phyloP scores from a whole-genome alignment of 2,329 filamentous ascomycete species.

The Fusarium sp. region DNA sequence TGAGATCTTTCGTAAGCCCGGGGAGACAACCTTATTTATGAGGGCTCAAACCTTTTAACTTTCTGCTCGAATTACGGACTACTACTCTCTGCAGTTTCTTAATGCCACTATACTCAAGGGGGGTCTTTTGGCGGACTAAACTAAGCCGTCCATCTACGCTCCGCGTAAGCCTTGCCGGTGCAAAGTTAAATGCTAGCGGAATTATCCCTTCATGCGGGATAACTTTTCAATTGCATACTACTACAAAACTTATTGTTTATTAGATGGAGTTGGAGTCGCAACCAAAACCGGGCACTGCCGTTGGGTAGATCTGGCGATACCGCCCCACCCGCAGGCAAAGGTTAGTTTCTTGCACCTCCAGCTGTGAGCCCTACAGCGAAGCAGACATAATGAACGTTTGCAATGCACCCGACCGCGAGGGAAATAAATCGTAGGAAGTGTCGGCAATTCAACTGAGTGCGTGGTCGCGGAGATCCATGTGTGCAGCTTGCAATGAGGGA shows the following conservation, averaged over 20 bases:
- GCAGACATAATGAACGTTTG: too few relatives aligned
- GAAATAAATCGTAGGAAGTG: too few relatives aligned
- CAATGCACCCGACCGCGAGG: too few relatives aligned
- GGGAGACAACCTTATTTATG: slow-evolving; percentile 14
- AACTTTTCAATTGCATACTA: slow-evolving; percentile 17
- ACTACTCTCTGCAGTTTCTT: slow-evolving; percentile 18
- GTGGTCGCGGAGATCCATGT: too few relatives aligned
- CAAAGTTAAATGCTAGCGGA: slow-evolving; percentile 13
- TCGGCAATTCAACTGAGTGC: too few relatives aligned
- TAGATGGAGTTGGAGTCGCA: slow-evolving; percentile 16
- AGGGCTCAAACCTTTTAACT: slow-evolving; percentile 15
- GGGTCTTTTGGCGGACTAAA: slow-evolving; percentile 15
- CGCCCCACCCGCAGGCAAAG: too few relatives aligned
- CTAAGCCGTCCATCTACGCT: slow-evolving; percentile 13
- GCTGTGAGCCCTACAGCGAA: too few relatives aligned
- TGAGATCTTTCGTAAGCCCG: slow-evolving; percentile 15
- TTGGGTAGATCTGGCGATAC: too few relatives aligned
- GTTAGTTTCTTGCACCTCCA: too few relatives aligned
- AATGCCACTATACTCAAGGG: slow-evolving; percentile 16
- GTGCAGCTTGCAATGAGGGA: too few relatives aligned
- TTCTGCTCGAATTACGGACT: slow-evolving; percentile 13
- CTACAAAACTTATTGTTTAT: slow-evolving; percentile 15
- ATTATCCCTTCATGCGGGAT: background rate
- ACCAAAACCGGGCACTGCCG: too few relatives aligned
- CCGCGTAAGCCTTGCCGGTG: slow-evolving; percentile 9